Evolutionary conservation across 345 rosid genomes (phyloP), one percentile per base, ranked within the genome.

Genomic region (Barbarea vulgaris): DNA sequence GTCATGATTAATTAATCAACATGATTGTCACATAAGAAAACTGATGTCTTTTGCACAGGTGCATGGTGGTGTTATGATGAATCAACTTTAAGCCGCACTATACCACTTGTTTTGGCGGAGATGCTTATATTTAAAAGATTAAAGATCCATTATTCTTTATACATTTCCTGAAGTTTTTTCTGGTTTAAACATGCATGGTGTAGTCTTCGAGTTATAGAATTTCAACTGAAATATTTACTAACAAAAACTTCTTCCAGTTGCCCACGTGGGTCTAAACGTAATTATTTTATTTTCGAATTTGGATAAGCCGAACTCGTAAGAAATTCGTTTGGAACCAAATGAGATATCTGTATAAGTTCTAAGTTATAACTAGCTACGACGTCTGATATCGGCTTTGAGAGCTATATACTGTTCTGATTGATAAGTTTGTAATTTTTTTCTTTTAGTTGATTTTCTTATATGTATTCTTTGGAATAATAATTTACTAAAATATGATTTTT

Each of bases 31-130:
- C 52, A 41, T 8, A 19, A 53, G 52, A 54, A 62, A 53, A 52
- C 22, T 51, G 11, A 72, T 37, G 22, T 73, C 11, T 15, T 27
- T 34, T 18, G 39, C 41, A 41, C 18, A 36, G 28, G 34, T 64
- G n/a, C n/a, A n/a, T n/a, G 67, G 37, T 53, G 34, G 22, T 48
- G 44, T 56, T 28, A 65, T 59, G 34, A 47, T 56, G 72, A 25
- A 66, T 66, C 59, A 56, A 72, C 50, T 56, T 56, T 47, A 65
- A 7, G 22, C 58, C 58, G 28, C 50, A 55, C 70, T 46, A 44
- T 44, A 56, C 58, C 31, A 66, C 66, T 66, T 65, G 22, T 55
- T 56, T 56, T 66, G 66, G 66, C 59, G 58, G 9, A 34, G 41
- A 66, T 74, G 27, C 50, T n/a, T 60, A 7, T 11, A 53, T 58